Evolutionary conservation across 179 eudicot genomes (phyloP).

Genomic region (Beta macrorhiza): DNA sequence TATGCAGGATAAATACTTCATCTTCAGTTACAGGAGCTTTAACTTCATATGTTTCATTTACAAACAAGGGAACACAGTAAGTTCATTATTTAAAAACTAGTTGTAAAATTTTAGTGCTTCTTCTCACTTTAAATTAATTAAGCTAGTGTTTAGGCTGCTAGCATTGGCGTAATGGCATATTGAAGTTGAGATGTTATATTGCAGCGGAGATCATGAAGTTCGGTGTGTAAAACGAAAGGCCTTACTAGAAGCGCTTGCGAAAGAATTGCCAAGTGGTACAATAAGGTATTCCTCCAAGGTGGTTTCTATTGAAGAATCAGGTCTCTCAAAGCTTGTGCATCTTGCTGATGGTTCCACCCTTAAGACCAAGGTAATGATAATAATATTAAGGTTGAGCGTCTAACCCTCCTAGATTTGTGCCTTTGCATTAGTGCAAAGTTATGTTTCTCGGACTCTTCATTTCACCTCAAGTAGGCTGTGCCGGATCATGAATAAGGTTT

Average conservation of each 20-base stretch:
- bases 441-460: not conserved
- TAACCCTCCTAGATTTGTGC: too few relatives aligned
- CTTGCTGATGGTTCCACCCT: constrained; percentile 36
- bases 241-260: constrained; percentile 35
- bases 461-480: not conserved
- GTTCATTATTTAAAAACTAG: not conserved
- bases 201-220: constrained; percentile 38
- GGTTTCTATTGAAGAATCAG: constrained; percentile 34
- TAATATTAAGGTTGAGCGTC: not conserved
- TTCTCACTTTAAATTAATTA: not conserved
- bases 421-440: not conserved
- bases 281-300: constrained; percentile 36
- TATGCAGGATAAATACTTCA: constrained; percentile 34
- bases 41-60: constrained; percentile 39
- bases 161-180: not conserved
- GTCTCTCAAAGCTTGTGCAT: constrained; percentile 31
- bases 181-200: not conserved
- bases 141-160: too few relatives aligned
- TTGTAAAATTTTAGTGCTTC: not conserved
- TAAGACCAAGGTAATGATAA: constrained; percentile 28
- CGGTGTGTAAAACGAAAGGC: constrained; percentile 37
- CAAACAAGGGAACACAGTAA: constrained; percentile 31
- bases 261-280: constrained; percentile 32
- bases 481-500: too few relatives aligned
- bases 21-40: constrained; percentile 38